These are phyloP conservation scores for Lecanoromycetidae sp. DNA, from an alignment of 2,329 filamentous ascomycete species.

Conservation along the genomic window DNA sequence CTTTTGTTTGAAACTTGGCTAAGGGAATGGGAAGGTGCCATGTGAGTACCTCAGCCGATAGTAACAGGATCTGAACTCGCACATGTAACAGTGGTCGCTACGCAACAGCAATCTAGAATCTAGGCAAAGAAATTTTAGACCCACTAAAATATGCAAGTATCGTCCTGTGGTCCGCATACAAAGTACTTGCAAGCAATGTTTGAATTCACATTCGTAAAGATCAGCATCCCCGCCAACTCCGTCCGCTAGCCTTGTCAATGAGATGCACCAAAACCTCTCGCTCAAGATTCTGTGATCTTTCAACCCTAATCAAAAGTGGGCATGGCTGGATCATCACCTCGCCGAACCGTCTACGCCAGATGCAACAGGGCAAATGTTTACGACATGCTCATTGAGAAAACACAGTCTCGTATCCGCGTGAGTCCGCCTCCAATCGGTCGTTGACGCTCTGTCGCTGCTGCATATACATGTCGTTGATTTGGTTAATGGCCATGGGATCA, in stretches of 20 bases:
- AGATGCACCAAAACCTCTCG: neutral
- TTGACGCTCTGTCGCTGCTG: slow-evolving; percentile 18
- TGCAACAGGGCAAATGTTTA: neutral
- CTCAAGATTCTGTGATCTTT: too few relatives aligned
- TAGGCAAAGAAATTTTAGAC: too few relatives aligned
- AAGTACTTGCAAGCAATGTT: neutral
- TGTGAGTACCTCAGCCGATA: neutral
- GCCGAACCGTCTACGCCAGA: too few relatives aligned
- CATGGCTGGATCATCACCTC: too few relatives aligned
- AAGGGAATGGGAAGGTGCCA: neutral
- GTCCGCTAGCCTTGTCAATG: slow-evolving; percentile 1
- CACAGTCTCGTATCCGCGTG: slow-evolving; percentile 23
- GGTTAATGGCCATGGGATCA: slow-evolving; percentile 19
- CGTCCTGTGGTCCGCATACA: too few relatives aligned
- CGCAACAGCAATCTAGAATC: too few relatives aligned
- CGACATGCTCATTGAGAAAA: slow-evolving; percentile 23
- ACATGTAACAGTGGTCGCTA: too few relatives aligned
- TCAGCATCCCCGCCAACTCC: neutral
- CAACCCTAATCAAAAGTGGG: too few relatives aligned
- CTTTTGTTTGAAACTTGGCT: neutral
- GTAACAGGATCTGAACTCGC: neutral
- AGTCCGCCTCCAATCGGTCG: slow-evolving; percentile 23
- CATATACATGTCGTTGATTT: slow-evolving; percentile 23
- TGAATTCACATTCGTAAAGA: neutral
- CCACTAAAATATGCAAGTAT: too few relatives aligned